Evolutionary conservation across 805 yeast species (phyloP).

Genomic region (Maudiozyma pseudohumilis): DNA sequence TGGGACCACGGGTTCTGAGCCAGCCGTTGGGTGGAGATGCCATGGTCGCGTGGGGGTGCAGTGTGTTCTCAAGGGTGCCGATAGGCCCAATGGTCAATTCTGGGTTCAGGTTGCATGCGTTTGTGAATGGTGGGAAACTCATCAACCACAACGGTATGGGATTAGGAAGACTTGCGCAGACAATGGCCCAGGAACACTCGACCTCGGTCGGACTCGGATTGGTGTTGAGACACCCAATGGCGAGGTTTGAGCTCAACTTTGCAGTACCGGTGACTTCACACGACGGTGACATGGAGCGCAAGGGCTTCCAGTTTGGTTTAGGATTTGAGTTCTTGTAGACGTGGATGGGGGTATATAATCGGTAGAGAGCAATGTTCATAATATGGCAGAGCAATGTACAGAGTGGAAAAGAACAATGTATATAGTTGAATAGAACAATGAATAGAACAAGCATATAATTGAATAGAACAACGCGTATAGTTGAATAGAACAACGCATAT

Average conservation of each 20-base stretch:
- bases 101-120: constrained; percentile 53
- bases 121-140: constrained; percentile 57
- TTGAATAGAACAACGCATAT: too few species aligned
- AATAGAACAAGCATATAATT: too few species aligned
- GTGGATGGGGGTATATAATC: neutral
- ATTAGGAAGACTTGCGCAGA: constrained; percentile 14
- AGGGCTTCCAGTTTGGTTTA: constrained; percentile 60
- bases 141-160: constrained; percentile 27
- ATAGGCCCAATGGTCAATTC: constrained; percentile 32
- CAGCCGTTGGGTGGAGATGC: constrained; percentile 62
- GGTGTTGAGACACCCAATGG: constrained; percentile 51
- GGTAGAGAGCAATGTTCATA: neutral
- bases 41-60: constrained; percentile 45
- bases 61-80: constrained; percentile 55
- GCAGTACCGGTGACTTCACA: constrained; percentile 50
- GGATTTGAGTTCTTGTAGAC: constrained; percentile 46
- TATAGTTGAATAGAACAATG: too few species aligned
- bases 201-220: constrained; percentile 51
- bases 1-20: constrained; percentile 49
- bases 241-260: constrained; percentile 58
- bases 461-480: too few species aligned
- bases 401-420: neutral
- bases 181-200: constrained; percentile 35
- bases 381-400: too few species aligned
- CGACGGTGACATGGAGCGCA: constrained; percentile 40